phyloP scores from a whole-genome alignment of 345 rosid species.

The Laguncularia racemosa region DNA sequence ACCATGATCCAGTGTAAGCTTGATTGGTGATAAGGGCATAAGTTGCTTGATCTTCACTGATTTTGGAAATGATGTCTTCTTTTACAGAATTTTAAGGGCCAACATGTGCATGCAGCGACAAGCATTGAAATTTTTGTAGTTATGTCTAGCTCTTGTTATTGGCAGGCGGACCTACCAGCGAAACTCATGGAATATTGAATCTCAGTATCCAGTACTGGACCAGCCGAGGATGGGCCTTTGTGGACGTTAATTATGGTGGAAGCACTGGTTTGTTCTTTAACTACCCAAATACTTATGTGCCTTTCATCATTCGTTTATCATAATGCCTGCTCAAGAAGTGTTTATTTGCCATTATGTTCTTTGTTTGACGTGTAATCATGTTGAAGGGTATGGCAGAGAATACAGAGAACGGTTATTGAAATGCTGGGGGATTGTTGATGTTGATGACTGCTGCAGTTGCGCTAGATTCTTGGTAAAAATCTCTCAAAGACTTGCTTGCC shows the following conservation, averaged over 20 bases:
- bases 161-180: slow-evolving; percentile 92
- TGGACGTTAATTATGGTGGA: slow-evolving; percentile 97
- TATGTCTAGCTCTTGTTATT: not conserved
- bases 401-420: slow-evolving; percentile 74
- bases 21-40: too few relatives aligned
- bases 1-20: too few relatives aligned
- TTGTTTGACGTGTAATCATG: slow-evolving; percentile 3
- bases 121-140: not conserved
- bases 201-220: slow-evolving; percentile 90
- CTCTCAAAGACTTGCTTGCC: not conserved
- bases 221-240: slow-evolving; percentile 96
- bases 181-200: slow-evolving; percentile 66
- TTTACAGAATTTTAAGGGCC: too few relatives aligned
- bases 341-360: too few relatives aligned
- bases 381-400: slow-evolving; percentile 89
- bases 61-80: too few relatives aligned
- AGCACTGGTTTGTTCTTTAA: slow-evolving; percentile 76
- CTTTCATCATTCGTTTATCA: not conserved
- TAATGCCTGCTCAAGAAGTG: too few relatives aligned
- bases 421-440: slow-evolving; percentile 91
- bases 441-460: slow-evolving; percentile 93
- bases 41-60: too few relatives aligned
- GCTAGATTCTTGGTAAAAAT: slow-evolving; percentile 72
- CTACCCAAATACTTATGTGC: not conserved
- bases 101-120: not conserved